Conservation (phyloP, 2,329 filamentous ascomycete species). For the Talaromyces verruculosus region DNA sequence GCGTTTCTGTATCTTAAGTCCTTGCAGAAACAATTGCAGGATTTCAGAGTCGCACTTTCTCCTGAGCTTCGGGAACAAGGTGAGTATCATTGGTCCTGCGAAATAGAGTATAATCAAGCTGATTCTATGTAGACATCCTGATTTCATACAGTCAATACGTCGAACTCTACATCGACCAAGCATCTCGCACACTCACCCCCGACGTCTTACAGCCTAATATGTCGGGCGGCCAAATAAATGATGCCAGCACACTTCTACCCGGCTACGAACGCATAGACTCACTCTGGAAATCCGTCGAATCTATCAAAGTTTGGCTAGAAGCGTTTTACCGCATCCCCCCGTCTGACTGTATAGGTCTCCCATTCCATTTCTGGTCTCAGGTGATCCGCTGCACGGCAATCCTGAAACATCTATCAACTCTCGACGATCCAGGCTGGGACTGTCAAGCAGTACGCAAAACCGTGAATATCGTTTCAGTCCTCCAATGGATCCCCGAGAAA, state of each 20-base stretch:
- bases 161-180: slow-evolving; percentile 31
- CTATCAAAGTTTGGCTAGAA: slow-evolving; percentile 37
- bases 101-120: too few relatives aligned
- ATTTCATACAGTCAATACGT: slow-evolving; percentile 32
- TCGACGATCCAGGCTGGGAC: slow-evolving; percentile 43
- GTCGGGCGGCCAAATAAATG: slow-evolving; percentile 17
- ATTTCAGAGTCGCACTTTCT: slow-evolving; percentile 32
- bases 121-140: slow-evolving; percentile 27
- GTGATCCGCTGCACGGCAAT: slow-evolving; percentile 37
- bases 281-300: slow-evolving; percentile 37
- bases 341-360: slow-evolving; percentile 30
- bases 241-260: slow-evolving; percentile 17
- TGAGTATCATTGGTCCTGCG: background rate
- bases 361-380: slow-evolving; percentile 42
- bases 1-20: slow-evolving; percentile 32
- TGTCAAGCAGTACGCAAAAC: slow-evolving; percentile 35
- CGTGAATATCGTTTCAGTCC: slow-evolving; percentile 32
- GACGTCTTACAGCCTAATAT: slow-evolving; percentile 19
- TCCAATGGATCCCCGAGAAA: slow-evolving; percentile 35
- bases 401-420: slow-evolving; percentile 39
- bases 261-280: slow-evolving; percentile 37
- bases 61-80: slow-evolving; percentile 26
- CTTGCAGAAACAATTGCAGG: slow-evolving; percentile 35
- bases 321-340: slow-evolving; percentile 32
- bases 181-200: slow-evolving; percentile 29